Base-by-base conservation (phyloP, 768 basidiomycete genomes). In the Serendipita vermifera region DNA sequence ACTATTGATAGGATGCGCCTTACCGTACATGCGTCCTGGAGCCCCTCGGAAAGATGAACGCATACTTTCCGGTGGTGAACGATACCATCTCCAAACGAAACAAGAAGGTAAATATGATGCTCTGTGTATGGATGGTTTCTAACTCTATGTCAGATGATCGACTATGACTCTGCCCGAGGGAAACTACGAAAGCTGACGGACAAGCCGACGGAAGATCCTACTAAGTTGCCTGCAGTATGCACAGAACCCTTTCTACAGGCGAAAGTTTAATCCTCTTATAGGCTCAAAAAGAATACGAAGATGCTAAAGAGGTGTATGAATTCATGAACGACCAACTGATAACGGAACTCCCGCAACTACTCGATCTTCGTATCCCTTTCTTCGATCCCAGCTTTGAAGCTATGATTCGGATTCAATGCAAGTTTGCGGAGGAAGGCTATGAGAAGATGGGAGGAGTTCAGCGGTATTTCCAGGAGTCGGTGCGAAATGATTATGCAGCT, bases 371-470 rank as follows among this genome's bases (percentile, higher is more conserved):
- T 35, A 87, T 99, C 24, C 96, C 96, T 0, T 99, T 89, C 75
- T 93, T 98, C 60, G 96, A 98, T 68, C 96, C 96, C 3, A 92
- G 87, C 62, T 98, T 98, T 67, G 96, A 98, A 71, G 89, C 94
- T 41, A 98, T 98, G 94, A 91, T 92, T 61, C 80, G 96, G 29
- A 88, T 96, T 81, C 96, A 99, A 65, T 81, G 87, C 65, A 92
- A 93, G 65, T 98, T 98, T 66, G 93, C 94, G 0, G 90, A 97
- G 68, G 94, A 99, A 63, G 93, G 94, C 0, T 98, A 99, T 67
- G 92, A 97, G 72, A 96, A 92, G 70, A 79, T 97, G 53, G 85
- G 91, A 51, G 83, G 89, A 40, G 93, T 97, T 6, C 94, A 99
- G 69, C 74, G 90, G 83, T 89, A 59, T 17, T 71, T 63, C 3